Evolutionary conservation across 345 rosid genomes (phyloP).

Genomic region (Leavenworthia alabamica): DNA sequence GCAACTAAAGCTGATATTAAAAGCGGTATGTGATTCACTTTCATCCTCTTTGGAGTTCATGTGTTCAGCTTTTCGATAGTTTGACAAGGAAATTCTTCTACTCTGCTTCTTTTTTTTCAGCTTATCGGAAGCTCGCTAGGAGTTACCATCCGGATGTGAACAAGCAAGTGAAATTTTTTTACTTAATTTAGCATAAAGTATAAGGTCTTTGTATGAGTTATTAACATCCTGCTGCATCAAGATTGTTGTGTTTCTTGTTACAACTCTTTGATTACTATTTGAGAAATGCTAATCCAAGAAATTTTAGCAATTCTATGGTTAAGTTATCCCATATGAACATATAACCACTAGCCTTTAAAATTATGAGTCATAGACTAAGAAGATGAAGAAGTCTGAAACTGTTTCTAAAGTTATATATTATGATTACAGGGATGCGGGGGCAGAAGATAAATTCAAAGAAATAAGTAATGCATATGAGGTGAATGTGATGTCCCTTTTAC

Average conservation of each 20-base stretch:
- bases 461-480: constrained; percentile 99
- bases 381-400: neutral
- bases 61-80: neutral
- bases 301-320: neutral
- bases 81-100: neutral
- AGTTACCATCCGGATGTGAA: constrained; percentile 95
- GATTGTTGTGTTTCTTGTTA: neutral
- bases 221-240: neutral
- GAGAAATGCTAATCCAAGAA: neutral
- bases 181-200: neutral
- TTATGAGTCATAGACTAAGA: neutral
- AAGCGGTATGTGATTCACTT: constrained; percentile 50
- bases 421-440: constrained; percentile 69
- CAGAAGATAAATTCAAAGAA: constrained; percentile 92
- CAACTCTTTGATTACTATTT: neutral
- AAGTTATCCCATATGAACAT: neutral
- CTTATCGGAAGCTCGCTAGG: constrained; percentile 95
- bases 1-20: constrained; percentile 93
- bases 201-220: neutral
- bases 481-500: constrained; percentile 42
- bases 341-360: neutral
- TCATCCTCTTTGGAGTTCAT: neutral
- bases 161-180: constrained; percentile 53
- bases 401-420: neutral
- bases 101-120: constrained; percentile 39